Evolutionary conservation across 2,329 filamentous ascomycete species (phyloP), one percentile per base, ranked within the genome.

Genomic region (Nothophaeocryptopus gaeumannii): DNA sequence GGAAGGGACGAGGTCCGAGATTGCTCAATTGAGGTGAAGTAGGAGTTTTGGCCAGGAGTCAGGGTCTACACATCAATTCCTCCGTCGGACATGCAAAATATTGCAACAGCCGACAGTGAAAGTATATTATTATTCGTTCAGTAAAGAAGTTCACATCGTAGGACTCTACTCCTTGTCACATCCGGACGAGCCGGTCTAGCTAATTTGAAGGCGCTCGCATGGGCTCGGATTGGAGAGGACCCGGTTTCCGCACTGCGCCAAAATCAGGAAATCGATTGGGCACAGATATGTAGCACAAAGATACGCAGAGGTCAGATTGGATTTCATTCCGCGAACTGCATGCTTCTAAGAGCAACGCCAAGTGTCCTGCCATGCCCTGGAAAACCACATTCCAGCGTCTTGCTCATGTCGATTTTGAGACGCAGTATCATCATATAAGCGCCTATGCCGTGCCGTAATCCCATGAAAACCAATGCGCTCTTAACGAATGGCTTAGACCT

Each of bases 401-500:
- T 45, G 30, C 40, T 52, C 49, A 45, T 50, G 48, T 50, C 47
- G 41, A 45, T 42, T 51, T 43, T 48, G 50, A 43, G 41, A 43
- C 40, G 50, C 45, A 38, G 42, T 32, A 37, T 53, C 34, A 38
- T 39, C 43, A 43, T 36, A 45, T 29, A 49, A 52, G 43, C 55
- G 55, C 55, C 47, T 41, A 36, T 33, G 46, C 52, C 52, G 45
- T 45, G 45, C 50, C 55, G 35, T 45, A 39, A 49, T 42, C 39
- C 39, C 47, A 34, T 51, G 46, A 36, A 29, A 45, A 42, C 34
- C 54, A 49, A 37, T 47, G 47, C 35, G 14, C 41, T 11, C 40
- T 33, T 20, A 50, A 44, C 38, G 53, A 44, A 44, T 44, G 38
- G 47, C 74, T 89, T 96, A 99, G 74, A 99, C 93, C 90, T 99